These are phyloP conservation scores for Ramaria sp. DNA, from an alignment of 768 basidiomycete genomes.

Conservation along the genomic window DNA sequence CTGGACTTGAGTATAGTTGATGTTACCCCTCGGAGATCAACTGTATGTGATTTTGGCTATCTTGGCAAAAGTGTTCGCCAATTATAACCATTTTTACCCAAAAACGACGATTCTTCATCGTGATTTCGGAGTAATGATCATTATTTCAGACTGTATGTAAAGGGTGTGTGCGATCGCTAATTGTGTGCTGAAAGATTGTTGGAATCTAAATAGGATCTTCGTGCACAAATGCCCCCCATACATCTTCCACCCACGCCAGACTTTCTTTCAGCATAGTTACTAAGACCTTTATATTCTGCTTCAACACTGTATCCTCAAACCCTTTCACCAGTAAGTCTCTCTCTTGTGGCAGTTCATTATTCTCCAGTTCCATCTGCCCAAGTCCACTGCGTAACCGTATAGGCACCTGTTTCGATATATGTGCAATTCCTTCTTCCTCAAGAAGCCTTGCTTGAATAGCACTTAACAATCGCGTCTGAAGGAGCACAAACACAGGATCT, in stretches of 20 bases:
- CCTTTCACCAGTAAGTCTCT: conserved; percentile 36
- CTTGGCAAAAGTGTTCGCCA: too few relatives aligned
- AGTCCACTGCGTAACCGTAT: conserved; percentile 24
- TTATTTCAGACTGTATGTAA: too few relatives aligned
- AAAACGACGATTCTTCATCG: too few relatives aligned
- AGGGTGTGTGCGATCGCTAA: too few relatives aligned
- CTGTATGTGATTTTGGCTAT: too few relatives aligned
- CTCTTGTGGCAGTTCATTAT: conserved; percentile 1
- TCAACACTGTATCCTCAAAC: conserved; percentile 54
- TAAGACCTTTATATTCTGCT: not conserved
- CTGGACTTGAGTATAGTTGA: not conserved
- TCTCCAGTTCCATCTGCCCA: conserved; percentile 2
- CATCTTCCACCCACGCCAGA: conserved; percentile 42
- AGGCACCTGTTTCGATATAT: conserved; percentile 11
- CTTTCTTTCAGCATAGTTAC: conserved; percentile 28
- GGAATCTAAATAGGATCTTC: too few relatives aligned
- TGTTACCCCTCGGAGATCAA: not conserved
- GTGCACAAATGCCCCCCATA: conserved; percentile 38
- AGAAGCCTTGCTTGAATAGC: conserved; percentile 24
- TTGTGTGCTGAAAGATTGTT: not conserved
- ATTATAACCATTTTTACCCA: too few relatives aligned
- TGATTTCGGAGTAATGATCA: too few relatives aligned
- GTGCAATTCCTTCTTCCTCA: conserved; percentile 6
- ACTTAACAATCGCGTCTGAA: conserved; percentile 46
- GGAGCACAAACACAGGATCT: conserved; percentile 57